phyloP scores from a whole-genome alignment of 306 rosid species.

The Rosa persica region DNA sequence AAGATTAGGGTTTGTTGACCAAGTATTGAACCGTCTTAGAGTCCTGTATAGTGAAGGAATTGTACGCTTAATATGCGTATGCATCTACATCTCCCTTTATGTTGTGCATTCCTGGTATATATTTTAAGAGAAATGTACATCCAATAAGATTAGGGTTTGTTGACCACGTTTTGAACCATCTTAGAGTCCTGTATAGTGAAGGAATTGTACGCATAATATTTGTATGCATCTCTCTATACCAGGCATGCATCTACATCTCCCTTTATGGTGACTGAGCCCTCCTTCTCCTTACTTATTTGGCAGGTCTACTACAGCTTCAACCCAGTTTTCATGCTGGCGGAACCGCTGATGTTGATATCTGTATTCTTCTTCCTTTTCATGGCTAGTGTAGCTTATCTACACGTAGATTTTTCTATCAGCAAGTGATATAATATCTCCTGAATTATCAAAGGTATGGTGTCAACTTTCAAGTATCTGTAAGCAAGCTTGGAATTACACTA shows the following conservation, averaged over 20 bases:
- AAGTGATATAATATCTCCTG: conserved; percentile 43
- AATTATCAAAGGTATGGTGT: conserved; percentile 38
- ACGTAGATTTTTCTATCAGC: conserved; percentile 78
- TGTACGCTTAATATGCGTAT: background rate
- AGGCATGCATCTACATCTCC: background rate
- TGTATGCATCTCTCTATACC: background rate
- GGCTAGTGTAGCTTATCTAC: conserved; percentile 74
- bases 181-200: background rate
- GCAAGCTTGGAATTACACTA: background rate
- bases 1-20: background rate
- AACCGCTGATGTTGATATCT: conserved; percentile 82
- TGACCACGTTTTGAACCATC: background rate
- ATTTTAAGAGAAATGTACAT: background rate
- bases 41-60: conserved; percentile 3
- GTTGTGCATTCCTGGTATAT: background rate
- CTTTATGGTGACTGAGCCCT: conserved; percentile 12
- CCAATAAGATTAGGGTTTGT: background rate
- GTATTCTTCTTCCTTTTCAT: conserved; percentile 73
- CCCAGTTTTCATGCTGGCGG: conserved; percentile 92
- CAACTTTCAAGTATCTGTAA: background rate
- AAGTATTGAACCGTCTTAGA: background rate
- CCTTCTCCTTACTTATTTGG: conserved; percentile 18
- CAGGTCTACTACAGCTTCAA: conserved; percentile 88
- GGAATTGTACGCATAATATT: background rate
- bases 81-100: background rate